A percentile compares a stretch with the other conserved stretches of the same genome.
phyloP scores from a whole-genome alignment of 495 filamentous ascomycete species.

The Penicillium cosmopolitanum region DNA sequence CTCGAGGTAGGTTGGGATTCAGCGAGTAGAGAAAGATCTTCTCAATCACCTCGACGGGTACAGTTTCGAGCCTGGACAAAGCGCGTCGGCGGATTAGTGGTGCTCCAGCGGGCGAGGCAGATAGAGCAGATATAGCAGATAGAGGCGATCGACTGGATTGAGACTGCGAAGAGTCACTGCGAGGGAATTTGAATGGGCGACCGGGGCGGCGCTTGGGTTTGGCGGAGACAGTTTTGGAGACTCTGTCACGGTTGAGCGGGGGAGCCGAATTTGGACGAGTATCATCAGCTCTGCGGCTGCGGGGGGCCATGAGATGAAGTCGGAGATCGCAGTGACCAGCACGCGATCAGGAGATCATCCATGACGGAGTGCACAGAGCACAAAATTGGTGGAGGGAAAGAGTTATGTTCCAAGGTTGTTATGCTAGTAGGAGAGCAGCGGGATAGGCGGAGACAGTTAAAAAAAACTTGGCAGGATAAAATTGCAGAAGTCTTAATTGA shows the following conservation, averaged over 20 bases:
- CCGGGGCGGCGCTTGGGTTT: constrained; percentile 18
- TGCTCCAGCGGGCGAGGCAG: constrained; percentile 3
- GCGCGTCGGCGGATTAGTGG: constrained; percentile 21
- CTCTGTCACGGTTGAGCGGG: background rate
- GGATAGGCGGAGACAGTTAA: too few relatives aligned
- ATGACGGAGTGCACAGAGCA: background rate
- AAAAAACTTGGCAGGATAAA: too few relatives aligned
- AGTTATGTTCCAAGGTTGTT: too few relatives aligned
- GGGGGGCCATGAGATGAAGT: constrained; percentile 9
- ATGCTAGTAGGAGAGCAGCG: too few relatives aligned
- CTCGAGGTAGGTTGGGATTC: constrained; percentile 51
- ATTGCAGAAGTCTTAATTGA: too few relatives aligned
- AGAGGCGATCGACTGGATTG: background rate
- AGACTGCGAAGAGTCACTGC: constrained; percentile 7
- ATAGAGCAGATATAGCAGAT: background rate
- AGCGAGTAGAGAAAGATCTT: constrained; percentile 54
- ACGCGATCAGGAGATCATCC: background rate
- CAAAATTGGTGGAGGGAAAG: too few relatives aligned
- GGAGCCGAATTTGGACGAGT: background rate
- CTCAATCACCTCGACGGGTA: constrained; percentile 59
- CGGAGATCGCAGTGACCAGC: background rate
- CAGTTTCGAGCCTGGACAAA: constrained; percentile 48
- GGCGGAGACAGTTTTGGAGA: background rate
- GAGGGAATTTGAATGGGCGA: constrained; percentile 24
- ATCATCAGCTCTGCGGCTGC: constrained; percentile 7